Evolutionary conservation across 805 yeast species (phyloP), one percentile per base, ranked within the genome.

Genomic region (Debaryomyces prosopidis): DNA sequence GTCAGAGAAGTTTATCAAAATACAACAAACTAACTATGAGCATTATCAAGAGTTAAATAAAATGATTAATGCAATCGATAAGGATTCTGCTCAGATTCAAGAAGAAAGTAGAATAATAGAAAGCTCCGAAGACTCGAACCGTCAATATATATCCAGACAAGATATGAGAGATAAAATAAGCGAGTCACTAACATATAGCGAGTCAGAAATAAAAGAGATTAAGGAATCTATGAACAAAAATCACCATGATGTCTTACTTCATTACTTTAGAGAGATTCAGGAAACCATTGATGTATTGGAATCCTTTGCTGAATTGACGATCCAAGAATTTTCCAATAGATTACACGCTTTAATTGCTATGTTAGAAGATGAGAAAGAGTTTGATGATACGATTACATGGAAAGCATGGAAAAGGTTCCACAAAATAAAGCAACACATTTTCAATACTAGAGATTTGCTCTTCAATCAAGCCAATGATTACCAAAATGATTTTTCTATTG

Each of bases 231-330:
- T 72, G 31, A 59, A 57, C 39, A 59, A 54, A 3, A 55, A 51
- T 8, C 73, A 69, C 45, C 60, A 55, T 16, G 27, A 44, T 7
- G 44, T 73, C 10, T 48, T 68, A 35, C 56, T 50, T 9, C 48
- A 57, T 33, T 73, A 72, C 51, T 69, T 64, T 41, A 45, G 46
- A 14, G 59, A 55, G 3, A 52, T 66, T 17, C 77, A 73, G 46
- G 63, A 62, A 23, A 75, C 84, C 31, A 73, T 85, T 43, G 91
- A 87, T 50, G 75, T 84, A 0, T 76, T 83, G 58, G 91, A 86
- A 60, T 86, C 86, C 49, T 87, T 86, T 71, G 82, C 85, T 5
- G 90, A 85, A 44, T 77, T 81, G 5, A 74, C 87, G 23, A 73
- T 85, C 44, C 75, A 68, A 52, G 89, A 85, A 52, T 85, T 84